Evolutionary conservation across 2,329 filamentous ascomycete genomes (phyloP).

Genomic region (Chaetoscypha palmicola): DNA sequence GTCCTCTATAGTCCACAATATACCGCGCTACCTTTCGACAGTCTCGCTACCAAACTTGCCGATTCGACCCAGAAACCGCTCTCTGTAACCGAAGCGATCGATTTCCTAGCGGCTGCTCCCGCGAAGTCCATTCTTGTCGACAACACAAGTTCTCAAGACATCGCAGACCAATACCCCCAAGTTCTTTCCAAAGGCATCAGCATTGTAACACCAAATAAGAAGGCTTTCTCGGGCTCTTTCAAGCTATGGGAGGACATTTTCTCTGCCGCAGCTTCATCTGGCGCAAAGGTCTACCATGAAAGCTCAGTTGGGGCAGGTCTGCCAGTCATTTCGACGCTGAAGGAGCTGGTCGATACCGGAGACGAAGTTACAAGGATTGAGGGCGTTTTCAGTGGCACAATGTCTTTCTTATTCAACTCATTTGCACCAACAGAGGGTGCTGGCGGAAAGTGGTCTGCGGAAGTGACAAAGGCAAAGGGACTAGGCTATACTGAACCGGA

Average conservation of each 20-base stretch:
- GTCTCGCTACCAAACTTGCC: slow-evolving; percentile 55
- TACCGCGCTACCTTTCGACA: slow-evolving; percentile 55
- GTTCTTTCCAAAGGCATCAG: slow-evolving; percentile 78
- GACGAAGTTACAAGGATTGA: slow-evolving; percentile 89
- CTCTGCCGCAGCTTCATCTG: slow-evolving; percentile 57
- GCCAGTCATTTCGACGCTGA: slow-evolving; percentile 86
- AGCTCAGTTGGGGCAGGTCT: slow-evolving; percentile 89
- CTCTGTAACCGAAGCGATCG: slow-evolving; percentile 61
- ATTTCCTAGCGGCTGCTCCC: slow-evolving; percentile 72
- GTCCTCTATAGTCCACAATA: slow-evolving; percentile 71
- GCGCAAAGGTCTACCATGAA: slow-evolving; percentile 89
- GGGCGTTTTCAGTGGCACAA: slow-evolving; percentile 94
- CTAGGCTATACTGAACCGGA: slow-evolving; percentile 90
- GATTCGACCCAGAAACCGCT: slow-evolving; percentile 59
- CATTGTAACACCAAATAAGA: slow-evolving; percentile 97
- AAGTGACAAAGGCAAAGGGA: slow-evolving; percentile 87
- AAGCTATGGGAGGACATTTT: slow-evolving; percentile 86
- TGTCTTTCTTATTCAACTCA: slow-evolving; percentile 97
- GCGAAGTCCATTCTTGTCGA: slow-evolving; percentile 80
- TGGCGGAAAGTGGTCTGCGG: slow-evolving; percentile 80
- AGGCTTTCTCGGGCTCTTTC: slow-evolving; percentile 81
- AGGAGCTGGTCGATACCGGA: slow-evolving; percentile 89
- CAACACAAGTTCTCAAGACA: slow-evolving; percentile 86
- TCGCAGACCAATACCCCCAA: slow-evolving; percentile 75
- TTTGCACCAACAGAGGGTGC: slow-evolving; percentile 75